Evolutionary conservation across 2,329 filamentous ascomycete species (phyloP), one percentile per base, ranked within the genome.

Genomic region (Botrytis paeoniae): DNA sequence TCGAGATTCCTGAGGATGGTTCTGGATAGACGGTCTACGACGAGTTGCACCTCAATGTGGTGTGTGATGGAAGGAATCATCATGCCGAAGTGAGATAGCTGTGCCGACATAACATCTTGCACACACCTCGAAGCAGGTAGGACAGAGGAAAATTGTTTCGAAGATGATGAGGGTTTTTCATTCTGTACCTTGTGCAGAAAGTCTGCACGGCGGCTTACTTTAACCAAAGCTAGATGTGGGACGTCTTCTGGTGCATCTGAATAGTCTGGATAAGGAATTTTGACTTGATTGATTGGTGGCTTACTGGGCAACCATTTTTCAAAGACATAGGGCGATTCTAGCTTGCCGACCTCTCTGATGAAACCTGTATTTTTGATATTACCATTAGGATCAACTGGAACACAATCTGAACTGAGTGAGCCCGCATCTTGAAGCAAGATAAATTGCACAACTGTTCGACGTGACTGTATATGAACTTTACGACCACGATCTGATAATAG

Each of bases 41-140:
- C 83, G 37, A 95, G 82, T 39, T 86, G 83, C 0, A 89, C 84
- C 75, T 92, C 92, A 3, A 95, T 78, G n/a, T 88, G 88, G 76
- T 93, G 88, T 25, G 92, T 83, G 51, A 98, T 88, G 0, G 89
- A 90, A 0, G 95, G 94, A 8, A 96, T 85, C 54, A 96, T 85
- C 70, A 91, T 84, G 3, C 86, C 88, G 41, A 90, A 85, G 63
- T 78, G 78, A n/a, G 78, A 66, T 39, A 78, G 75, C 32, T 74
- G 80, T 10, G 83, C 78, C 0, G 86, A 83, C 3, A 88, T 77
- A 2, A 77, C 76, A 74, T 91, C 89, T 0, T 88, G 80, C 0
- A 79, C 85, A 71, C 89, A 88, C n/a, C 82, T 82, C 0, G 82
- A 76, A 2, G 83, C 78, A 0, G 86, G 86, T 5, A 91, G 79